Evolutionary conservation across 1,284 basidiomycete genomes (phyloP).

Genomic region (Anthracocystis walkeri): DNA sequence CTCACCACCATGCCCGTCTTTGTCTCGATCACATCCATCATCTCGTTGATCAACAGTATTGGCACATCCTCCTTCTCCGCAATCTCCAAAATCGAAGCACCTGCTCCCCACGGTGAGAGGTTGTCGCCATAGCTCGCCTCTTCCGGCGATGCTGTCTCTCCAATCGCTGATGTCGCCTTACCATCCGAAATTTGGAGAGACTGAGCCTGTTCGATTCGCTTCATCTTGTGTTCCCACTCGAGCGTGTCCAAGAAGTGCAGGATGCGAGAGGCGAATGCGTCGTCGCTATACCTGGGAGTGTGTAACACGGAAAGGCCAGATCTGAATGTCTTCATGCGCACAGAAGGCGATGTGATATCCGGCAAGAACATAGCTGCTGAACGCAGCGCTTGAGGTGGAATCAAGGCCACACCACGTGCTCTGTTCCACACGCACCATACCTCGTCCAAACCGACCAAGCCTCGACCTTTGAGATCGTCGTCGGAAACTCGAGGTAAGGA

Average conservation of each 20-base stretch:
- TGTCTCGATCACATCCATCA: slow-evolving; percentile 59
- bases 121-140: slow-evolving; percentile 42
- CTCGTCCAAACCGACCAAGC: slow-evolving; percentile 86
- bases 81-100: slow-evolving; percentile 58
- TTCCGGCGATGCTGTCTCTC: slow-evolving; percentile 11
- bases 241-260: slow-evolving; percentile 48
- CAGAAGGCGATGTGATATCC: slow-evolving; percentile 77
- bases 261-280: slow-evolving; percentile 52
- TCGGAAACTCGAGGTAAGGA: slow-evolving; percentile 21
- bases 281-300: slow-evolving; percentile 74
- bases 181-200: slow-evolving; percentile 29
- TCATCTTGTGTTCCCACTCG: slow-evolving; percentile 45
- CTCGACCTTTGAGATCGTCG: slow-evolving; percentile 33
- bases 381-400: slow-evolving; percentile 86
- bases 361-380: slow-evolving; percentile 79
- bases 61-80: slow-evolving; percentile 56
- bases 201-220: slow-evolving; percentile 45
- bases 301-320: slow-evolving; percentile 84
- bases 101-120: slow-evolving; percentile 37
- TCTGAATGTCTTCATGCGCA: slow-evolving; percentile 78
- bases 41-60: slow-evolving; percentile 55
- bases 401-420: slow-evolving; percentile 85
- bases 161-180: neutral
- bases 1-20: slow-evolving; percentile 53
- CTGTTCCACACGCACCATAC: slow-evolving; percentile 98